These are phyloP conservation scores for Juncus inflexus DNA, from an alignment of 176 grass and related monocot genomes.

Conservation along the genomic window DNA sequence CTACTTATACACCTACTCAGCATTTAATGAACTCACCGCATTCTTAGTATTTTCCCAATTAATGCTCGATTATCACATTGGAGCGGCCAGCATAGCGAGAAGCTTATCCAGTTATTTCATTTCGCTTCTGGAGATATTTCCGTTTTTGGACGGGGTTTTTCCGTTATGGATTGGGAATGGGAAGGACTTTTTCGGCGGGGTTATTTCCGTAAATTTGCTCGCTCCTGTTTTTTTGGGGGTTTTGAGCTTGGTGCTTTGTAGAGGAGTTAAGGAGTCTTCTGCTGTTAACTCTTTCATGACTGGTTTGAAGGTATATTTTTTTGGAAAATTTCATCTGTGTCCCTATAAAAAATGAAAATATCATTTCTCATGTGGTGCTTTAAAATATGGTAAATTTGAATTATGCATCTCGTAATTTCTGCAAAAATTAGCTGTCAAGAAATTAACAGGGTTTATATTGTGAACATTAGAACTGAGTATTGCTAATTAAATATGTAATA, in stretches of 20 bases:
- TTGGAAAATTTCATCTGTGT: too few relatives aligned
- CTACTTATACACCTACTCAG: conserved; percentile 83
- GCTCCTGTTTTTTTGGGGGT: conserved; percentile 71
- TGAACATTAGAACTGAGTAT: too few relatives aligned
- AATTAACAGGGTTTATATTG: too few relatives aligned
- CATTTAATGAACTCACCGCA: conserved; percentile 89
- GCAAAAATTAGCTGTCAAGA: too few relatives aligned
- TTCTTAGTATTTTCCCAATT: conserved; percentile 91
- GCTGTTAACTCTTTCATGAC: conserved; percentile 87
- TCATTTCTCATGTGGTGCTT: too few relatives aligned
- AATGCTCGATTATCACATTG: conserved; percentile 95
- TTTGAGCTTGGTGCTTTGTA: conserved; percentile 72
- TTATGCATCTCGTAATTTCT: too few relatives aligned
- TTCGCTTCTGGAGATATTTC: conserved; percentile 79
- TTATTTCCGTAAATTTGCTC: conserved; percentile 81
- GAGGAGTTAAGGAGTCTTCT: conserved; percentile 82
- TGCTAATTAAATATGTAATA: too few relatives aligned
- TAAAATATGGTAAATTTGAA: too few relatives aligned
- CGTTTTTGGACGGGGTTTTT: conserved; percentile 61
- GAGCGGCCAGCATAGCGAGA: conserved; percentile 80
- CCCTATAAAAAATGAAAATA: too few relatives aligned
- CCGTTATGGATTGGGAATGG: conserved; percentile 92
- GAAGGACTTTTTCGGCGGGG: conserved; percentile 70
- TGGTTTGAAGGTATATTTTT: conserved; percentile 53
- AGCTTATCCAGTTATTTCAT: conserved; percentile 87